A percentile compares a stretch with the other conserved stretches of the same genome.
Conservation (phyloP, 495 filamentous ascomycete genomes). For the Geoglossum glabrum region DNA sequence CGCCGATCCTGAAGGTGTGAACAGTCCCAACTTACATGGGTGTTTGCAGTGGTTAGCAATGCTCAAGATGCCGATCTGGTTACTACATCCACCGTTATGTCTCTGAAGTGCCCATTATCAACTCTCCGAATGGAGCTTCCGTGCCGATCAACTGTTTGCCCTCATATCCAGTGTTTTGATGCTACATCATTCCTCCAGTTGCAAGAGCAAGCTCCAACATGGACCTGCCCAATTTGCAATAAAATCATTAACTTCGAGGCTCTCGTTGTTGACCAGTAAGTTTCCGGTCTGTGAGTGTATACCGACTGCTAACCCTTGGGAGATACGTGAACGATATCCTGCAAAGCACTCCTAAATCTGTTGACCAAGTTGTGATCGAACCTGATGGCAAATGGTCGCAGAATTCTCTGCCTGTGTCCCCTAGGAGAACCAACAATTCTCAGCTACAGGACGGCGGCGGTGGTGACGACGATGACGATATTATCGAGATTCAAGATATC, state of each 20-base stretch:
- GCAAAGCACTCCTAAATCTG: slow-evolving; percentile 37
- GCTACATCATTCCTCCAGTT: slow-evolving; percentile 81
- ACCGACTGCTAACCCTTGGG: slow-evolving; percentile 3
- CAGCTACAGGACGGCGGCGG: slow-evolving; percentile 22
- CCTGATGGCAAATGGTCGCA: slow-evolving; percentile 65
- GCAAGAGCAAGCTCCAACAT: slow-evolving; percentile 89
- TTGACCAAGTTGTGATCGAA: slow-evolving; percentile 78
- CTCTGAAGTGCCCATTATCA: slow-evolving; percentile 78
- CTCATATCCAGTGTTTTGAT: slow-evolving; percentile 89
- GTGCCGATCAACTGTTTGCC: slow-evolving; percentile 59
- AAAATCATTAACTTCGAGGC: slow-evolving; percentile 63
- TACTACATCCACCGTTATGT: slow-evolving; percentile 69
- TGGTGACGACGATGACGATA: slow-evolving; percentile 44
- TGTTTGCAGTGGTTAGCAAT: slow-evolving; percentile 45
- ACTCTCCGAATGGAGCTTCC: slow-evolving; percentile 64
- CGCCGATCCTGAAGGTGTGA: not conserved
- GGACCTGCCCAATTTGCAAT: slow-evolving; percentile 83
- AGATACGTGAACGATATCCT: slow-evolving; percentile 86
- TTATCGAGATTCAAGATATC: slow-evolving; percentile 43
- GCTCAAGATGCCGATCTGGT: slow-evolving; percentile 76
- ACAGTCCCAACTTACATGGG: not conserved
- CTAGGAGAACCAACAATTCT: slow-evolving; percentile 15
- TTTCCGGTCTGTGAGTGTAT: slow-evolving; percentile 2
- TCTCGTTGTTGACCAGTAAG: slow-evolving; percentile 72
- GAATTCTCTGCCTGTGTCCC: slow-evolving; percentile 15